Conservation (phyloP, 306 rosid genomes). For the Malus asiatica region DNA sequence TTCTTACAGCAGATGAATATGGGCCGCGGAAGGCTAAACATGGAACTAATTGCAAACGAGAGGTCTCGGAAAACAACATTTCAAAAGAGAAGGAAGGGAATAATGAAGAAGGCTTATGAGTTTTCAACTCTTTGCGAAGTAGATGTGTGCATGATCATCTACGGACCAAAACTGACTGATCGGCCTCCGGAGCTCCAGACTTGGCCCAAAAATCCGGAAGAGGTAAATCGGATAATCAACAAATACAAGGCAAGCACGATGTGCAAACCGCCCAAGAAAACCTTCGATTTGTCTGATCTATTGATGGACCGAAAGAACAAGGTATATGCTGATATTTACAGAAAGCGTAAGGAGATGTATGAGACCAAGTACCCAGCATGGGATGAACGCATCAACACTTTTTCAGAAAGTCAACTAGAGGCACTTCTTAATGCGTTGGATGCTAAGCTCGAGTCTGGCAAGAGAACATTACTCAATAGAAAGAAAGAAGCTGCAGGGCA, state of each 20-base stretch:
- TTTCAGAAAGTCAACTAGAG: neutral
- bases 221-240: neutral
- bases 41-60: constrained; percentile 2
- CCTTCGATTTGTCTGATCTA: neutral
- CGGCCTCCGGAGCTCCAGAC: neutral
- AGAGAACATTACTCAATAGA: neutral
- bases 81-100: constrained; percentile 4
- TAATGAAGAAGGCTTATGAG: constrained; percentile 5
- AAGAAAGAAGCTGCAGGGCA: neutral
- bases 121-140: neutral
- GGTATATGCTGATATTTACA: neutral
- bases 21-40: constrained; percentile 15
- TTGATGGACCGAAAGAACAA: neutral
- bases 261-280: neutral
- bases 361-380: constrained; percentile 4
- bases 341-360: neutral
- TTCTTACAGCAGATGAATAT: neutral
- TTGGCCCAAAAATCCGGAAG: neutral
- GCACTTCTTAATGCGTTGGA: neutral
- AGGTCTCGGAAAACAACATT: neutral
- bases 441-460: neutral
- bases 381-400: neutral
- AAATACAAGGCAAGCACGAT: neutral
- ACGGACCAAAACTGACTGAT: neutral
- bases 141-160: constrained; percentile 5